Conservation (phyloP, 306 rosid genomes). For the Crotalaria pallida region DNA sequence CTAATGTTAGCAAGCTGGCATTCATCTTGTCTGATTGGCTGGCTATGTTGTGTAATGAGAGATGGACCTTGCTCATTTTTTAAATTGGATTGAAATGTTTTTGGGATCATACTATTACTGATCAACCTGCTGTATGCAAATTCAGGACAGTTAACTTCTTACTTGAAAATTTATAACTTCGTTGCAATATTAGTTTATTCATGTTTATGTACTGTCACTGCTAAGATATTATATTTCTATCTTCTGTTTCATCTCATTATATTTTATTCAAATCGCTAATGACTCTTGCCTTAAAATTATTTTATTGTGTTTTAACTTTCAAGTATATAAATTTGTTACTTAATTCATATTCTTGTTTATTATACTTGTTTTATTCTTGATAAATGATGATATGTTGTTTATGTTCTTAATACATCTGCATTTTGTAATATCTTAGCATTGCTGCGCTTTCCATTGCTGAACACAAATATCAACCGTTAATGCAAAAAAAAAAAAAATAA, state of each 20-base stretch:
- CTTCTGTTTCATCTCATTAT: neutral
- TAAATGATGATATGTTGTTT: neutral
- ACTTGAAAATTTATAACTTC: neutral
- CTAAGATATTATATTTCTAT: neutral
- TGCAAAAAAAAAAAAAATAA: constrained; percentile 32
- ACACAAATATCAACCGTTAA: constrained; percentile 50
- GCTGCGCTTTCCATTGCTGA: constrained; percentile 74
- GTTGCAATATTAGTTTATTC: neutral
- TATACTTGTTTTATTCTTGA: constrained; percentile 5
- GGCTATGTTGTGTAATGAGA: too few species aligned
- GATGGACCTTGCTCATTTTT: too few species aligned
- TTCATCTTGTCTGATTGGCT: too few species aligned
- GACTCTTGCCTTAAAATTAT: neutral
- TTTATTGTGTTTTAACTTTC: neutral
- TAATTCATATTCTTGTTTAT: neutral
- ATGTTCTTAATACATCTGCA: constrained; percentile 22
- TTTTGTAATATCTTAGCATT: too few species aligned
- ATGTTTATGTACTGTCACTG: neutral
- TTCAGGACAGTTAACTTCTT: too few species aligned
- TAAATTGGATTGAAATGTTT: too few species aligned
- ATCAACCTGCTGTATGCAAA: too few species aligned
- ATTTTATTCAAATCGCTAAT: neutral
- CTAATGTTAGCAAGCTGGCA: too few species aligned
- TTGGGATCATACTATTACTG: too few species aligned
- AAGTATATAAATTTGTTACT: neutral